Base-by-base conservation (phyloP, 164 flowering plant species). In the Piper betle region DNA sequence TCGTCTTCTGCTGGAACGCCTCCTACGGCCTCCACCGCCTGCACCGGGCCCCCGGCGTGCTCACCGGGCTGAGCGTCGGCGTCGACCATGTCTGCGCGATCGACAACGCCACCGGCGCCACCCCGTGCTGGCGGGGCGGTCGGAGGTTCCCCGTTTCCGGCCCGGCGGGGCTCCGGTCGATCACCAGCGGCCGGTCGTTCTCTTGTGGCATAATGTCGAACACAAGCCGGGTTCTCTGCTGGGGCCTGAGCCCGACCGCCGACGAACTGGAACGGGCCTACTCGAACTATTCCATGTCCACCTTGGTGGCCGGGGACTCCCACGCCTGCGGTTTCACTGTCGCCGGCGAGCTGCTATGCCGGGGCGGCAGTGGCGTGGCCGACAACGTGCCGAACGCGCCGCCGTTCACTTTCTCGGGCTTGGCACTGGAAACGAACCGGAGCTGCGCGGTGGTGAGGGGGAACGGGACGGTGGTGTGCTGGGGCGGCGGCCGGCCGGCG, bases 61-160 rank as follows among this genome's bases (percentile, higher is more conserved):
- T 93, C 58, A 68, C 52, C 19, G 72, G 68, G 39, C 39, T 89
- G 37, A 15, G 85, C 7, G 79, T 83, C 39, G 97, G 98, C 0
- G 88, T 80, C 17, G 59, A 64, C 20, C 90, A 86, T n/a, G 74
- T 87, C 20, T 93, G 97, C 63, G 92, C 82, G 38, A 57, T 83
- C 0, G 73, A 68, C 17, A 70, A 61, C 7, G 66, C 53, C 13
- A 67, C 82, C 1, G 72, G 75, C 1, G 20, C 38, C 1, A 75
- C 71, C 2, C 57, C 20, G 8, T 93, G 99, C 68, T 90, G 96
- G 97, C 75, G 99, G 59, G 81, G 73, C n/a, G n/a, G 38, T 6
- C 18, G 5, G 12, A 16, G 54, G 11, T 71, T 74, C 9, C 18
- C 42, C 33, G 59, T 1, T 19, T 19, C 7, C 3, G 70, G 42